Evolutionary conservation across 768 basidiomycete genomes (phyloP).

Genomic region (Tylopilus plumbeoviolaceoides): DNA sequence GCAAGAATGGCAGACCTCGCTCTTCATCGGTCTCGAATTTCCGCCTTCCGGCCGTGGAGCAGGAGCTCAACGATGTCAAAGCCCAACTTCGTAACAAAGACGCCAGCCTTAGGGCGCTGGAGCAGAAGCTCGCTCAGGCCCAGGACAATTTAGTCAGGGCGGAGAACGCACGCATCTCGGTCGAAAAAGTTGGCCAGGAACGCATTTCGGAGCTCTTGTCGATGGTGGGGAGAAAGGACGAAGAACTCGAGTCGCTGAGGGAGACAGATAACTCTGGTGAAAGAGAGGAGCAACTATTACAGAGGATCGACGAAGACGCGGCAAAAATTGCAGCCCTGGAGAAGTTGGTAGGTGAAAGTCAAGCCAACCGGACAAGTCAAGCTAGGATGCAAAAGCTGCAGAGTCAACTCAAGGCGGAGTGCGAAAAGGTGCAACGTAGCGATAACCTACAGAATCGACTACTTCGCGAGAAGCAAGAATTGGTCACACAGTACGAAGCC

Average conservation of each 20-base stretch:
- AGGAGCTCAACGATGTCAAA: slow-evolving; percentile 49
- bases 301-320: slow-evolving; percentile 70
- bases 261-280: slow-evolving; percentile 37
- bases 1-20: slow-evolving; percentile 41
- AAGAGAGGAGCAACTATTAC: slow-evolving; percentile 58
- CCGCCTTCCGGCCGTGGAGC: slow-evolving; percentile 48
- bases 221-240: slow-evolving; percentile 51
- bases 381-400: slow-evolving; percentile 40
- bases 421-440: slow-evolving; percentile 33
- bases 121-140: slow-evolving; percentile 45
- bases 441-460: slow-evolving; percentile 45
- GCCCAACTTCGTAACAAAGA: slow-evolving; percentile 43
- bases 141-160: slow-evolving; percentile 47
- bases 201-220: slow-evolving; percentile 43
- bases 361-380: slow-evolving; percentile 29
- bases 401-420: slow-evolving; percentile 40
- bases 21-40: slow-evolving; percentile 59
- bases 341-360: slow-evolving; percentile 39
- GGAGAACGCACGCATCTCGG: slow-evolving; percentile 57
- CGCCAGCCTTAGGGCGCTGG: slow-evolving; percentile 36
- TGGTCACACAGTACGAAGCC: slow-evolving; percentile 40
- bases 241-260: slow-evolving; percentile 49
- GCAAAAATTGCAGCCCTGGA: slow-evolving; percentile 60
- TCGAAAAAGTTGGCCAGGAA: slow-evolving; percentile 44
- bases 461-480: slow-evolving; percentile 52